phyloP scores from a whole-genome alignment of 192 early-diverging fungal genomes.

The Spizellomyces punctatus region DNA sequence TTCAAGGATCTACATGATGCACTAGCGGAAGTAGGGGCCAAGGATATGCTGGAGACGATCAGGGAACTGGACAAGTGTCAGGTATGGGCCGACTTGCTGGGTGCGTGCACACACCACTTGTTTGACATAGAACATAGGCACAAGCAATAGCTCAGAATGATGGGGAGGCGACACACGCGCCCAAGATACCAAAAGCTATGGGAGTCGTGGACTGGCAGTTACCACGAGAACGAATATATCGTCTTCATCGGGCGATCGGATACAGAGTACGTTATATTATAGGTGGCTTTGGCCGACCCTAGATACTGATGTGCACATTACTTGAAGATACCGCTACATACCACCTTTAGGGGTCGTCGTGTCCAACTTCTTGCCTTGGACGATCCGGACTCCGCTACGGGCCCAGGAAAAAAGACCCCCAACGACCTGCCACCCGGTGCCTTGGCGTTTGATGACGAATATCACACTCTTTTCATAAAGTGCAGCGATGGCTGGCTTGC shows the following conservation, averaged over 20 bases:
- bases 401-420: background rate
- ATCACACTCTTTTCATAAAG: slow-evolving; percentile 47
- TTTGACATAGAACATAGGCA: slow-evolving; percentile 37
- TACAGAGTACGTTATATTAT: slow-evolving; percentile 57
- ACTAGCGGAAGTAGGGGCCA: slow-evolving; percentile 61
- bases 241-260: slow-evolving; percentile 73
- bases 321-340: slow-evolving; percentile 60
- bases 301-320: no score
- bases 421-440: slow-evolving; percentile 43
- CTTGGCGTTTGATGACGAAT: slow-evolving; percentile 33
- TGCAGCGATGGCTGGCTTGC: slow-evolving; percentile 61
- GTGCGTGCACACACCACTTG: background rate
- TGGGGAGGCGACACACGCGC: slow-evolving; percentile 64
- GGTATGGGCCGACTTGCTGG: slow-evolving; percentile 38
- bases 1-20: slow-evolving; percentile 35
- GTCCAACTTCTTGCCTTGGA: slow-evolving; percentile 49
- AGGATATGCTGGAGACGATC: slow-evolving; percentile 63
- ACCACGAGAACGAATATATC: slow-evolving; percentile 60
- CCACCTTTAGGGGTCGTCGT: slow-evolving; percentile 44
- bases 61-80: slow-evolving; percentile 59
- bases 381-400: slow-evolving; percentile 14
- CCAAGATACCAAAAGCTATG: slow-evolving; percentile 64
- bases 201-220: slow-evolving; percentile 60
- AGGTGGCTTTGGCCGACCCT: slow-evolving; percentile 5
- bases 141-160: slow-evolving; percentile 68